phyloP scores from a whole-genome alignment of 306 rosid species.

The Malus domestica region DNA sequence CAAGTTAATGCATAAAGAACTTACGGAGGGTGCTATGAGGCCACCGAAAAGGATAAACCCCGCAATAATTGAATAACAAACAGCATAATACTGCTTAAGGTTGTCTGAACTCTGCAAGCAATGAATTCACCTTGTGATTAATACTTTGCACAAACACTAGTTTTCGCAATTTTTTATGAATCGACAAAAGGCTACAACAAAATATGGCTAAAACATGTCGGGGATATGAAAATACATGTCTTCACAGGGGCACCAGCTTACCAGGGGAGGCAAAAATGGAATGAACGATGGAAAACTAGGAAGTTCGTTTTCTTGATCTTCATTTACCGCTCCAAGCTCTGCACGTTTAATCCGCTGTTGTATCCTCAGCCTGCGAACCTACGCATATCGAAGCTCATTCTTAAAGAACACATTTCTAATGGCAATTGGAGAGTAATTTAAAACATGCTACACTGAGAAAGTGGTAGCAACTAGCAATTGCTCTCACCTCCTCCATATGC shows the following conservation, averaged over 20 bases:
- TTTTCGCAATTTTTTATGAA: no score
- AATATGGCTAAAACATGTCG: no score
- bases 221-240: no score
- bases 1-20: constrained; percentile 14
- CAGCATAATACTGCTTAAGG: constrained; percentile 78
- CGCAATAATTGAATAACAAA: constrained; percentile 74
- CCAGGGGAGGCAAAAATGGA: no score
- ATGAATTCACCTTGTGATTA: no score
- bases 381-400: neutral
- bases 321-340: no score
- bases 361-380: neutral
- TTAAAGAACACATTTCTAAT: constrained; percentile 1
- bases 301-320: no score
- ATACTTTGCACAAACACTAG: no score
- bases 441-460: neutral
- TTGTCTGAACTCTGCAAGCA: constrained; percentile 76
- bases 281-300: no score
- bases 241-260: no score
- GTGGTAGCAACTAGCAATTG: neutral
- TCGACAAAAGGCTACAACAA: no score
- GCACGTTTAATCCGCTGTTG: no score
- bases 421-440: neutral
- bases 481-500: constrained; percentile 88
- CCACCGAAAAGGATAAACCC: constrained; percentile 90
- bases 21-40: constrained; percentile 88